Evolutionary conservation across 192 early-diverging fungal species (phyloP), one percentile per base, ranked within the genome.

Genomic region (Podila minutissima): DNA sequence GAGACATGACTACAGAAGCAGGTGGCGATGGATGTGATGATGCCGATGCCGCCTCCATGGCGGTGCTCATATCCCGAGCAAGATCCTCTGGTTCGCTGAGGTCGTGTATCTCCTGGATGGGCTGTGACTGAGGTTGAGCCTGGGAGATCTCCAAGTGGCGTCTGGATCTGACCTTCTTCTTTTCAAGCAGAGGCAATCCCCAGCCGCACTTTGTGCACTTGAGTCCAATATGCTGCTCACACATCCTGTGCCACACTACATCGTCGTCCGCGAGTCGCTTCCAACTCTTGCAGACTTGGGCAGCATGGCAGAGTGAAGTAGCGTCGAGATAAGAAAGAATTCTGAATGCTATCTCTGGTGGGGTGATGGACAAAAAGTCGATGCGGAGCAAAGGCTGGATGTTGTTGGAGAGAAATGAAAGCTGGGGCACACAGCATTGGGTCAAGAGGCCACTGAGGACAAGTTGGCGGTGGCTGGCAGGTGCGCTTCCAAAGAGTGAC

Each of bases 181-280:
- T 88, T 67, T 94, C 90, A 41, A 97, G 83, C 65, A 95, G 72
- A n/a, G 97, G 97, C 48, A 98, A 72, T 5, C 98, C 97, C 97
- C 97, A 99, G 4, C 98, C 98, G 83, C 98, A 99, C 69, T 93
- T 97, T 66, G 87, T 87, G 81, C 98, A 99, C 71, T 95, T 94
- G 53, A 94, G 93, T 84, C 97, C 96, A 62, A 98, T 99, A 74
- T 99, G 98, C 86, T 98, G 97, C 59, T 93, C 92, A 64, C 98
- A 99, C 95, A 99, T 97, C 37, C 92, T 84, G 71, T 98, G 94
- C 98, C 98, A 99, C 12, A 99, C 85, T 4, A 92, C 83, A 72
- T 99, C 95, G 70, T 97, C 95, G 67, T 98, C 95, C 7, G 96
- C 95, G 29, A 97, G 67, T 22, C 66, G 69, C 22, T 87, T 90